Conservation (phyloP, 225 moss, liverwort and hornwort species). For the Pleurozium schreberi region DNA sequence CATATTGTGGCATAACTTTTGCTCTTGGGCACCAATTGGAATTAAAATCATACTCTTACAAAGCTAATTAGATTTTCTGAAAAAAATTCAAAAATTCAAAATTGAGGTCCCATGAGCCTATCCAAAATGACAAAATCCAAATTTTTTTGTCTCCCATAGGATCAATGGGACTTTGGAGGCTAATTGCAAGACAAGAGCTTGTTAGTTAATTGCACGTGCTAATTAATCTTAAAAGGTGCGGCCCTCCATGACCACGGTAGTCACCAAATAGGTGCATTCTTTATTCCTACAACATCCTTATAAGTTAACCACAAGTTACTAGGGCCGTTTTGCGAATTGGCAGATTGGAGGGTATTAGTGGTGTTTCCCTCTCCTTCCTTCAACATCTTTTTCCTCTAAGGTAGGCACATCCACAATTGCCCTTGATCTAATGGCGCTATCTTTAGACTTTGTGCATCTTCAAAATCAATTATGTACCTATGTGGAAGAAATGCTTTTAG, state of each 20-base stretch:
- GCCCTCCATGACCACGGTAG: fast-evolving
- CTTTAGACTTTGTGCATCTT: too few species aligned
- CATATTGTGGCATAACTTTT: not conserved
- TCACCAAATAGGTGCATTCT: not conserved
- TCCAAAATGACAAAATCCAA: fast-evolving
- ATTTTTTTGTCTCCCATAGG: fast-evolving
- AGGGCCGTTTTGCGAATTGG: too few species aligned
- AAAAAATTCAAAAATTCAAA: not conserved
- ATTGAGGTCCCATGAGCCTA: not conserved
- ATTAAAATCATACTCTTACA: not conserved
- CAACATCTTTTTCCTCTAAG: too few species aligned
- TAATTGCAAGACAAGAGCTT: not conserved
- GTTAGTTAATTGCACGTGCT: not conserved
- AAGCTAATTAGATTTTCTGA: not conserved
- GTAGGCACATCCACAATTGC: too few species aligned
- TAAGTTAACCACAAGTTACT: not conserved
- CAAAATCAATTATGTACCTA: too few species aligned
- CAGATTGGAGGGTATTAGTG: not conserved
- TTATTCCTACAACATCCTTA: not conserved
- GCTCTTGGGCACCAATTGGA: fast-evolving
- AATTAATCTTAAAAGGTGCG: fast-evolving
- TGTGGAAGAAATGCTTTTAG: too few species aligned
- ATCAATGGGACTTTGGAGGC: not conserved
- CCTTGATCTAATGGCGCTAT: too few species aligned
- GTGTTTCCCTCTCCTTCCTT: too few species aligned